These are phyloP conservation scores for Pseudogymnoascus sp. DNA, from an alignment of 2,329 filamentous ascomycete genomes.

Conservation along the genomic window DNA sequence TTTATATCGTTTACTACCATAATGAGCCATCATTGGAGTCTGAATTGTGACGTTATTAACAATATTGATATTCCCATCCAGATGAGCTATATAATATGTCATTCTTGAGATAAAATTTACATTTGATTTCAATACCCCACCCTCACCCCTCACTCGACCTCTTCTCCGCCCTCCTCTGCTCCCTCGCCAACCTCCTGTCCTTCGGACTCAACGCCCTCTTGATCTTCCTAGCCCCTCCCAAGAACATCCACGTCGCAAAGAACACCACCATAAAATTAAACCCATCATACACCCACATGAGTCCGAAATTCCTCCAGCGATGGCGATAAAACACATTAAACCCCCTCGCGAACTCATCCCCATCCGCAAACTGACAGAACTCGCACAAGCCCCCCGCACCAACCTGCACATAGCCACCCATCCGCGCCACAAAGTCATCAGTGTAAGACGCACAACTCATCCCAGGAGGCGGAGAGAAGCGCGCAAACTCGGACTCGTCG, in stretches of 20 bases:
- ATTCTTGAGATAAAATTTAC: background rate
- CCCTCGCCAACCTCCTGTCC: constrained; percentile 11
- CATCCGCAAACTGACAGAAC: constrained; percentile 55
- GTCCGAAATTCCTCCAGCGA: constrained; percentile 58
- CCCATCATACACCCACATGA: constrained; percentile 53
- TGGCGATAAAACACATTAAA: constrained; percentile 54
- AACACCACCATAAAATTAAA: constrained; percentile 55
- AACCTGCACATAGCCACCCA: constrained; percentile 52
- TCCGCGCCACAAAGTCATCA: constrained; percentile 40
- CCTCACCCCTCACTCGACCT: constrained; percentile 5
- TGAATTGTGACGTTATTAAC: background rate
- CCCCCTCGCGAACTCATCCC: constrained; percentile 37
- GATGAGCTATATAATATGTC: background rate
- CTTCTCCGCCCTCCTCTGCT: background rate
- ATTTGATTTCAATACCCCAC: background rate
- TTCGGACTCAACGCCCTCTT: constrained; percentile 13
- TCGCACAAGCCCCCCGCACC: constrained; percentile 50
- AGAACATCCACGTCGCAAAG: constrained; percentile 44
- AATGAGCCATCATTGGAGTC: background rate
- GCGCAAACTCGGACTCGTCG: constrained; percentile 46
- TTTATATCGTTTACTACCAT: background rate
- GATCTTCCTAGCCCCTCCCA: constrained; percentile 24
- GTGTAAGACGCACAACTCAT: constrained; percentile 54
- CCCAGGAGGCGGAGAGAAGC: constrained; percentile 49
- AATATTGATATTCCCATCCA: background rate